Evolutionary conservation across 2,329 filamentous ascomycete species (phyloP), one percentile per base, ranked within the genome.

Genomic region (Botrytis sinoallii): DNA sequence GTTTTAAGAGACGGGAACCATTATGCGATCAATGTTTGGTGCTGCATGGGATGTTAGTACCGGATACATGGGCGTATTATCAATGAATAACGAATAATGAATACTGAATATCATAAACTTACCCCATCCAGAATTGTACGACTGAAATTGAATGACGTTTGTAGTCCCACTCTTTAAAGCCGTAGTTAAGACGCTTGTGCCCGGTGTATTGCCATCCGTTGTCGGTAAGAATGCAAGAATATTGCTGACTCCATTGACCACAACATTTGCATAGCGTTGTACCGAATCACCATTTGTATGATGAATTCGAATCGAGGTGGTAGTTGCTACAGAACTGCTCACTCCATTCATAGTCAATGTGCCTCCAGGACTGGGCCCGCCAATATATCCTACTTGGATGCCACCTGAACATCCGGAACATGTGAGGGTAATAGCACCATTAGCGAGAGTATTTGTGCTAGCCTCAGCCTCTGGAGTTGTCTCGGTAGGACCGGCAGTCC

Each of bases 141-240:
- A 83, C 71, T 83, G 83, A 71, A 90, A 83, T 1, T 82, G 83
- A 55, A 90, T 81, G 3, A 83, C 84, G 77, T 90, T 90, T 0
- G 74, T 76, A 5, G 75, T 77, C 0, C 87, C 88, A 25, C 81
- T 80, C 72, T 84, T 84, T 73, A 90, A 74, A 22, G 86, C 81
- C 1, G 82, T 84, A 74, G 87, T 83, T 74, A 90, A 76, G 1
- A 84, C 82, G 71, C 86, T 87, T 22, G 82, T 85, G 0, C 81
- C 84, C 0, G 85, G 84, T 7, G 82, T 82, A 40, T 85, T 83
- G 0, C 84, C 84, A 57, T 83, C 83, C 1, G 80, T 81, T 0
- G 85, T 84, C 0, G 87, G 86, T 69, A 90, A 75, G 74, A 91
- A 91, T 0, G 89, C 88, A 4, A 90, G 75, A 25, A 82, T 83